Base-by-base conservation (phyloP, 768 basidiomycete species). In the Xerocomus spinulosus region DNA sequence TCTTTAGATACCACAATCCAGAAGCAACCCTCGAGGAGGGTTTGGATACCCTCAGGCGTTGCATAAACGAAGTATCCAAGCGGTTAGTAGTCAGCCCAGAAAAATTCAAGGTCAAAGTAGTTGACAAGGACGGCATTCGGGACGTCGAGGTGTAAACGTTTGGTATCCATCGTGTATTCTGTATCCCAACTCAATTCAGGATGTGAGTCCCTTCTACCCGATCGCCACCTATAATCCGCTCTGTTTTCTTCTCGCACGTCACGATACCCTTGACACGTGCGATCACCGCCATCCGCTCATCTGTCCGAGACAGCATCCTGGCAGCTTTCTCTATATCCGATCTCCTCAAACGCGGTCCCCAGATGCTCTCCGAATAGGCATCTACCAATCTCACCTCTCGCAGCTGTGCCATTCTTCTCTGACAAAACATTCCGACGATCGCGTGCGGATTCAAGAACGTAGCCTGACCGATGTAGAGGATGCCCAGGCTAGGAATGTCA, bases 101-200 rank as follows among this genome's bases (percentile, higher is more conserved):
- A 35, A 83, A 74, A 57, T 95, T 90, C 73, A 91, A 85, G 66
- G 84, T 94, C 55, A 92, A 92, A 65, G 73, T 96, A 12, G 90
- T 96, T 26, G 92, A 96, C 70, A 92, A 85, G 70, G 87, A 94
- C 62, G 94, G 94, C 42, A 75, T 89, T 21, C 77, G 91, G 46
- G 86, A 88, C 56, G 71, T 94, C 47, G 82, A 90, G 59, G 61
- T 95, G 56, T 87, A 72, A 60, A 42, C n/a, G 21, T 32, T 8
- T 45, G 13, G 17, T 33, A n/a, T 28, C 25, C 26, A 44, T 49
- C 29, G 21, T 51, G 45, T 60, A 46, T 36, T 40, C 23, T 25
- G 32, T 18, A 26, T 18, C 46, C 32, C 29, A 44, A 13, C 20
- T 60, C 55, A 63, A 28, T 63, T 36, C 18, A 63, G 45, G 41